phyloP scores from a whole-genome alignment of 2,329 filamentous ascomycete genomes.

The Pseudogymnoascus sp. region DNA sequence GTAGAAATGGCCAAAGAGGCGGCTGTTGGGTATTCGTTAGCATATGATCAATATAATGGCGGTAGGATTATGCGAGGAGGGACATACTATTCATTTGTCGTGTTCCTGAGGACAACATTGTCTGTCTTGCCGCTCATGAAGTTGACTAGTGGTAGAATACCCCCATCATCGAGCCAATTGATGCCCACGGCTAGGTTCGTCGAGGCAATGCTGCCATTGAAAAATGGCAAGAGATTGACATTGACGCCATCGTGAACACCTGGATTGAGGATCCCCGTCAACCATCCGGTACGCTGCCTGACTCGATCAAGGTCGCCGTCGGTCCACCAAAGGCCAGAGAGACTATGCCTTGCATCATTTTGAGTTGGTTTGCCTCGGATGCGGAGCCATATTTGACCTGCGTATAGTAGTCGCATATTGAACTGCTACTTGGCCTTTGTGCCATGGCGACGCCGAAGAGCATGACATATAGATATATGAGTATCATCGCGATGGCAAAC shows the following conservation, averaged over 20 bases:
- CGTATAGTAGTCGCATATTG: constrained; percentile 29
- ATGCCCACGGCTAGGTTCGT: constrained; percentile 23
- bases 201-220: constrained; percentile 24
- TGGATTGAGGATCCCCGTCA: constrained; percentile 26
- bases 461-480: background rate
- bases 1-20: constrained; percentile 26
- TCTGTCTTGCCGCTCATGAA: constrained; percentile 22
- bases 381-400: constrained; percentile 20
- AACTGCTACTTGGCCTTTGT: constrained; percentile 23
- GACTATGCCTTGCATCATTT: constrained; percentile 26
- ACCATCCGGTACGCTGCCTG: constrained; percentile 8
- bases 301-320: constrained; percentile 13
- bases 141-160: constrained; percentile 19
- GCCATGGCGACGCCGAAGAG: constrained; percentile 11
- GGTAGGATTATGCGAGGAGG: background rate
- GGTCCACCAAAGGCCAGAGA: constrained; percentile 26
- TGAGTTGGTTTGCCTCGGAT: constrained; percentile 22
- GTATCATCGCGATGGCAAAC: background rate
- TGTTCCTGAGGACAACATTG: constrained; percentile 18
- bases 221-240: constrained; percentile 25
- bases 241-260: constrained; percentile 19
- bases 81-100: constrained; percentile 26
- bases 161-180: constrained; percentile 28
- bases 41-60: background rate
- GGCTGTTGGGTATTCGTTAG: constrained; percentile 15